Percentiles rank a stretch among this genome's conserved stretches.
Evolutionary conservation across 2,329 filamentous ascomycete species (phyloP).

Genomic region (Penicillium corylophilum): DNA sequence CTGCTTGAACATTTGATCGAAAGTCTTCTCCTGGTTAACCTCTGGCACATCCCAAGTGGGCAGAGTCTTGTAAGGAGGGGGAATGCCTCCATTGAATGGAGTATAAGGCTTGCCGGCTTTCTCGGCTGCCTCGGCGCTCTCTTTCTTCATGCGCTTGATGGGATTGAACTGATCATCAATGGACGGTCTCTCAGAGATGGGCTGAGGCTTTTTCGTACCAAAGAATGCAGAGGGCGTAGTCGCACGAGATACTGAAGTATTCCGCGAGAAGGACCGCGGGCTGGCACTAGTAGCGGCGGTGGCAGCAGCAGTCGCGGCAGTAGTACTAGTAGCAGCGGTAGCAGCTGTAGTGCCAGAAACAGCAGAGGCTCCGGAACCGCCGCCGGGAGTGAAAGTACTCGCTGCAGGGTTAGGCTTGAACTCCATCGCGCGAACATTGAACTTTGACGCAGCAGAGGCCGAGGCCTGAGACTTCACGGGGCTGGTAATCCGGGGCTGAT

Average conservation of each 20-base stretch:
- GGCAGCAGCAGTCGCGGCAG: slow-evolving; percentile 57
- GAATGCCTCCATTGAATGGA: slow-evolving; percentile 75
- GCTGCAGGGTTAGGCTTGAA: slow-evolving; percentile 85
- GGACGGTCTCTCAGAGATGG: slow-evolving; percentile 55
- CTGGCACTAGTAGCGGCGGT: slow-evolving; percentile 66
- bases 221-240: slow-evolving; percentile 57
- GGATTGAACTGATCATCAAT: slow-evolving; percentile 60
- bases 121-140: slow-evolving; percentile 50
- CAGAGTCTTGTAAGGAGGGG: slow-evolving; percentile 76
- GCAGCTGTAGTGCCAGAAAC: slow-evolving; percentile 68
- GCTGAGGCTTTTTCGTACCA: slow-evolving; percentile 69
- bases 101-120: slow-evolving; percentile 54
- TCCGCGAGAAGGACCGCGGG: slow-evolving; percentile 62
- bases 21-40: slow-evolving; percentile 73
- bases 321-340: slow-evolving; percentile 59
- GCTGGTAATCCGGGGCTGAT: slow-evolving; percentile 48
- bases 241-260: slow-evolving; percentile 47
- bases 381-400: slow-evolving; percentile 72
- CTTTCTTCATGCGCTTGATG: slow-evolving; percentile 70
- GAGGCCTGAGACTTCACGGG: slow-evolving; percentile 53
- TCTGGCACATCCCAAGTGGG: slow-evolving; percentile 78
- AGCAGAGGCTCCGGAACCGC: slow-evolving; percentile 60
- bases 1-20: slow-evolving; percentile 76
- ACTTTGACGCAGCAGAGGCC: slow-evolving; percentile 52
- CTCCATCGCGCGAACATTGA: slow-evolving; percentile 66